These are phyloP conservation scores for Acacia crassicarpa DNA, from an alignment of 306 rosid species.

Conservation along the genomic window DNA sequence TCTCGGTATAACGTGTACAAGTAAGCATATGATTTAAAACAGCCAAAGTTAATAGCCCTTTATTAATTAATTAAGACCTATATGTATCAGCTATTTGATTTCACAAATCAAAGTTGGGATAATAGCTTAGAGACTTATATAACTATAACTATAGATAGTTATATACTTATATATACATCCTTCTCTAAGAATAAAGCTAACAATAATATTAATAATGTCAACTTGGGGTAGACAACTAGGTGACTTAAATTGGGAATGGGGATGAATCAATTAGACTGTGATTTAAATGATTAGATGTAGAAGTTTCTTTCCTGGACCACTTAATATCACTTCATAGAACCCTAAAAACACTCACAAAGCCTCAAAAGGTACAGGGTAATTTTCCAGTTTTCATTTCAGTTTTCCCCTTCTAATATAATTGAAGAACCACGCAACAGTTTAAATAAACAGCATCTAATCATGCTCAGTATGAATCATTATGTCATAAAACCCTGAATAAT, in stretches of 20 bases:
- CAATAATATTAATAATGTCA: conserved; percentile 21
- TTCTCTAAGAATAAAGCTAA: conserved; percentile 17
- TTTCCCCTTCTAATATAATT: too few relatives aligned
- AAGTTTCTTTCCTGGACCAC: conserved; percentile 22
- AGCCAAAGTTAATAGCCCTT: conserved; percentile 34
- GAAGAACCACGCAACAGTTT: background rate
- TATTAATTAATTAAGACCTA: conserved; percentile 5
- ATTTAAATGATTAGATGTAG: conserved; percentile 17
- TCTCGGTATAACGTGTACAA: conserved; percentile 53
- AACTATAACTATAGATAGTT: background rate
- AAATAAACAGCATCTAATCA: background rate
- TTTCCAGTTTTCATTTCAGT: conserved; percentile 7
- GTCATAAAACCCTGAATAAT: background rate
- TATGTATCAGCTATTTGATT: conserved; percentile 30
- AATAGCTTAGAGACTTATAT: background rate
- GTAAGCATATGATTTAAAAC: conserved; percentile 43
- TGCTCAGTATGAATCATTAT: background rate
- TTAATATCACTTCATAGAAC: background rate
- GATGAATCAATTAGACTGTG: conserved; percentile 17
- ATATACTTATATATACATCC: background rate
- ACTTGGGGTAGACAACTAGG: conserved; percentile 9
- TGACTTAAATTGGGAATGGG: conserved; percentile 30
- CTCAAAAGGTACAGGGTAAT: conserved; percentile 33
- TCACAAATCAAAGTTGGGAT: conserved; percentile 5
- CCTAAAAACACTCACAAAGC: background rate